A percentile compares a stretch with the other conserved stretches of the same genome.
These are phyloP conservation scores for Ustulina deusta DNA, from an alignment of 2,329 filamentous ascomycete species.

Conservation along the genomic window DNA sequence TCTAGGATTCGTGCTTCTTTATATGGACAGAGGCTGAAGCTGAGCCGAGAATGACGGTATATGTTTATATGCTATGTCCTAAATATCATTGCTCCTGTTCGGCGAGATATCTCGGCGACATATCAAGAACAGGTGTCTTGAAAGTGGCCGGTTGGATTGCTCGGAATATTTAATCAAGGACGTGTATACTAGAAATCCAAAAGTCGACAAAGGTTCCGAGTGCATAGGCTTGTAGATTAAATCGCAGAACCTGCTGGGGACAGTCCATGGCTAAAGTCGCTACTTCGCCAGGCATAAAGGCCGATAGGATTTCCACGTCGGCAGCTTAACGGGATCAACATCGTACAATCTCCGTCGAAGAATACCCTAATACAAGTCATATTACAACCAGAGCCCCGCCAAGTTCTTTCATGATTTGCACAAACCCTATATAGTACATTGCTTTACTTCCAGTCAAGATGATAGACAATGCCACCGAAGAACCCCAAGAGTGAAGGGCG, in stretches of 20 bases:
- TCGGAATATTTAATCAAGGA: conserved; percentile 1
- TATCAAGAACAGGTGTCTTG: conserved; percentile 6
- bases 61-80: too few species aligned
- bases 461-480: neutral
- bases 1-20: too few species aligned
- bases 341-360: neutral
- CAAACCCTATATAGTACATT: neutral
- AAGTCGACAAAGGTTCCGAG: conserved; percentile 12
- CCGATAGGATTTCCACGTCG: conserved; percentile 21
- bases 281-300: conserved; percentile 25
- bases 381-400: neutral
- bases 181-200: neutral
- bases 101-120: conserved; percentile 41
- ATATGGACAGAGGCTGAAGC: too few species aligned
- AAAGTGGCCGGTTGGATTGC: conserved; percentile 18
- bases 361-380: too few species aligned
- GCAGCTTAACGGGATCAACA: neutral
- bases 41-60: too few species aligned
- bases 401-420: neutral
- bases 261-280: conserved; percentile 32
- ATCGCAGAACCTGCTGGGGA: neutral
- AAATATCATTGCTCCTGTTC: too few species aligned
- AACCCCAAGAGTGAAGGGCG: neutral
- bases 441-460: neutral
- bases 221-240: conserved; percentile 31